These are phyloP conservation scores for Solanum dulcamara DNA, from an alignment of 257 asterid genomes.

Conservation along the genomic window DNA sequence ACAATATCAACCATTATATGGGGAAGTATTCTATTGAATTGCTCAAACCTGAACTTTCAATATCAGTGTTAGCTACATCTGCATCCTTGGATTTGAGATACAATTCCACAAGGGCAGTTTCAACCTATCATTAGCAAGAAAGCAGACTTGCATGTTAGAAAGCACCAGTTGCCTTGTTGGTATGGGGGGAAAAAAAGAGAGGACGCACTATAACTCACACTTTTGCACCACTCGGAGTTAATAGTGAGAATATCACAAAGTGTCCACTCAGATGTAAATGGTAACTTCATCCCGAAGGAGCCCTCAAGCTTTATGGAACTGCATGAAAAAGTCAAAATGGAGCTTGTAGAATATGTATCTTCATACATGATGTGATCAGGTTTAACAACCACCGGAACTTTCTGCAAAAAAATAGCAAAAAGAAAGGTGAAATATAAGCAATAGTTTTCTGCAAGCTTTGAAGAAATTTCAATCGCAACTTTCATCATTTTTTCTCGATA, in stretches of 20 bases:
- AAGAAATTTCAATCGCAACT: neutral
- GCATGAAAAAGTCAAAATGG: constrained; percentile 46
- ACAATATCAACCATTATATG: neutral
- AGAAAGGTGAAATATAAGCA: neutral
- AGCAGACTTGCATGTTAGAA: neutral
- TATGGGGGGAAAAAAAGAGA: neutral
- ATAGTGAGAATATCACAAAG: constrained; percentile 36
- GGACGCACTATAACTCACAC: constrained; percentile 35
- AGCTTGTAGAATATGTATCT: constrained; percentile 22
- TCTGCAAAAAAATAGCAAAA: constrained; percentile 31
- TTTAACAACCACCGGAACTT: constrained; percentile 33
- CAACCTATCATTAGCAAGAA: constrained; percentile 26
- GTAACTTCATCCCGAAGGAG: constrained; percentile 12
- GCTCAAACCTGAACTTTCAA: constrained; percentile 29
- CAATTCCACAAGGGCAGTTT: constrained; percentile 38
- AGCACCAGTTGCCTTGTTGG: neutral
- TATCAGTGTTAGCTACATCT: constrained; percentile 11
- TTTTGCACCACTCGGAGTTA: constrained; percentile 32
- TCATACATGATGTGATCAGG: constrained; percentile 43
- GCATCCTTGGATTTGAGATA: constrained; percentile 20
- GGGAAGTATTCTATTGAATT: neutral
- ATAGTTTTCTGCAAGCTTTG: neutral
- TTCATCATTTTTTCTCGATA: neutral
- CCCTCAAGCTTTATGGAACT: constrained; percentile 42
- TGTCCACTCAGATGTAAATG: constrained; percentile 31